Evolutionary conservation across 2,329 filamentous ascomycete species (phyloP), one percentile per base, ranked within the genome.

Genomic region (Xylaria sp.): DNA sequence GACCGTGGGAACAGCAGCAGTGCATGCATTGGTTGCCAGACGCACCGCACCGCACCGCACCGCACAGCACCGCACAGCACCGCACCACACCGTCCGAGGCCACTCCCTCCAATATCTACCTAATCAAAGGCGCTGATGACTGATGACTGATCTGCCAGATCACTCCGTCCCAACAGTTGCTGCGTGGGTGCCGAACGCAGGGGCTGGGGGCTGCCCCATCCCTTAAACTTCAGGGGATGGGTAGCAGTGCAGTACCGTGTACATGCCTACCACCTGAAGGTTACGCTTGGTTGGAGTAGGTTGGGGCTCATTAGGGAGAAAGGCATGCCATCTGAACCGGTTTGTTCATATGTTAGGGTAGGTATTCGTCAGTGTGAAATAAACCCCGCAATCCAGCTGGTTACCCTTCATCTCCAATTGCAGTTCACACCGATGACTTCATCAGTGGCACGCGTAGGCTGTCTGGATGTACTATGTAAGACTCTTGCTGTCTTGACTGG

Each of bases 121-220:
- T n/a, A n/a, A n/a, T 34, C 41, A 20, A 39, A 51, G 29, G 46
- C 17, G 26, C 38, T 19, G 17, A 49, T 52, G 49, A 56, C 47
- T 41, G 43, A 49, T 46, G 44, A 39, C 39, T 45, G 52, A 50
- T 57, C 52, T 50, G 39, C 53, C 52, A 19, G 50, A 60, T 58
- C 52, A 50, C 39, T 57, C 49, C 38, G 46, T 47, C 46, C 57
- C 48, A 58, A 54, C 48, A 54, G 45, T 48, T 54, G 54, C 56
- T 57, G 29, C 57, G 51, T 52, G 56, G 55, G 51, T 62, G 57
- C 54, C 49, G 54, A 26, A 41, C 60, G 50, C 57, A 62, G 59
- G 59, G 59, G 50, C 39, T 29, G 39, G 11, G 29, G 11, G n/a
- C n/a, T n/a, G n/a, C n/a, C n/a, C 29, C 29, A 34, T 34, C 52